Base-by-base conservation (phyloP, 2,329 filamentous ascomycete species). In the Alternaria arbusti region DNA sequence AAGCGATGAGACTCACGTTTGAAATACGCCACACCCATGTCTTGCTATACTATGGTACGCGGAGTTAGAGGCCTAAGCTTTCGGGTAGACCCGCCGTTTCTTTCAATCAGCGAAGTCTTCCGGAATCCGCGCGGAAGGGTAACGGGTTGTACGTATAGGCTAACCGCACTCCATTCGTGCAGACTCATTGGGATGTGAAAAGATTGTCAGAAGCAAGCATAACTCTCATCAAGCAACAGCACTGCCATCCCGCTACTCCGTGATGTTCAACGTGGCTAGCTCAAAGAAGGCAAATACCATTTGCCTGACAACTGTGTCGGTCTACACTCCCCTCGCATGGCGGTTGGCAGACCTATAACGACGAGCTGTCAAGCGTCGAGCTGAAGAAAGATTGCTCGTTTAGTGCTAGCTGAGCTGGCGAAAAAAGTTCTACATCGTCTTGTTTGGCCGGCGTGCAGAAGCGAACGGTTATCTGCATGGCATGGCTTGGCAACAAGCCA, bases 351-450 rank as follows among this genome's bases (percentile, higher is more conserved):
- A 45, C 65, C 67, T 72, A 72, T 70, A 55, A 50, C 13, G 54
- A 36, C 46, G 32, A 64, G 23, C 47, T 52, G 17, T 61, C 47
- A 57, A 54, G 49, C 46, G 64, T 44, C 26, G 55, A 59, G 50
- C 58, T 55, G 59, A 59, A 51, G 46, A 30, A 56, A 67, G 71
- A 69, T 73, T 76, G 74, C 69, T 74, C 54, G 62, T 69, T 61
- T 68, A 49, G 70, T 70, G 57, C 68, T 72, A 72, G 63, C 62
- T 75, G 74, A 71, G 74, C 63, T 77, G 75, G 73, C 71, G 46
- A 43, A 36, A 65, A 64, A 59, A 54, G 54, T 44, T 56, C 63
- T 64, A 60, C 65, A 61, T 71, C 64, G 61, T 65, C 69, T 65
- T 71, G 70, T 74, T 77, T 75, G 75, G 69, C 59, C 65, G 68